A percentile compares a stretch with the other conserved stretches of the same genome.
phyloP scores from a whole-genome alignment of 805 yeast genomes.

The Saccharomycopsis sp. region DNA sequence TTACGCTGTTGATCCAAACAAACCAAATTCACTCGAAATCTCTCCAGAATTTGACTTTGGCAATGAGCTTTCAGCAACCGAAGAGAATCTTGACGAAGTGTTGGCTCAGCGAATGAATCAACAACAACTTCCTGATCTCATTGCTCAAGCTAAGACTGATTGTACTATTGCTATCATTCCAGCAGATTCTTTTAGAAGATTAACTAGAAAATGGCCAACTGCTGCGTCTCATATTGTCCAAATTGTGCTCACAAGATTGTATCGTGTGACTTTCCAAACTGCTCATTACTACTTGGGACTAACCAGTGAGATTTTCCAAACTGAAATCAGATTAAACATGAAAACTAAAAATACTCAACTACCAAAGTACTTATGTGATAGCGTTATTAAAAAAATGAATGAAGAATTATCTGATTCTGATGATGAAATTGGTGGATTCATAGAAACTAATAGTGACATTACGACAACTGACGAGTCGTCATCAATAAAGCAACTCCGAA shows the following conservation, averaged over 20 bases:
- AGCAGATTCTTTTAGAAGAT: slow-evolving; percentile 64
- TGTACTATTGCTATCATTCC: slow-evolving; percentile 94
- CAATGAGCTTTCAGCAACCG: neutral
- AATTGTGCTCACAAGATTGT: slow-evolving; percentile 78
- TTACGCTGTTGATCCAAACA: slow-evolving; percentile 1
- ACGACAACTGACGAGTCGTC: neutral
- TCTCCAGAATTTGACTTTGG: slow-evolving; percentile 10
- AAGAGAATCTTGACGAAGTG: slow-evolving; percentile 5
- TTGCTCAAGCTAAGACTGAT: slow-evolving; percentile 67
- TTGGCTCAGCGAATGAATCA: slow-evolving; percentile 6
- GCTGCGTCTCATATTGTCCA: slow-evolving; percentile 93
- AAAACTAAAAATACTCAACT: slow-evolving; percentile 36
- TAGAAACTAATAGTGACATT: no score
- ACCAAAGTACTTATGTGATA: slow-evolving; percentile 60
- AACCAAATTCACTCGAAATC: slow-evolving; percentile 5
- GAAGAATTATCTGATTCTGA: slow-evolving; percentile 11
- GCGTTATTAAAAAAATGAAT: slow-evolving; percentile 40
- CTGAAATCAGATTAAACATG: slow-evolving; percentile 62
- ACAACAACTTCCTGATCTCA: slow-evolving; percentile 33
- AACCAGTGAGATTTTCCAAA: slow-evolving; percentile 70
- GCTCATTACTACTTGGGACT: slow-evolving; percentile 82
- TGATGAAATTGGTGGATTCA: no score
- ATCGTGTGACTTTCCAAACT: slow-evolving; percentile 86
- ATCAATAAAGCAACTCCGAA: neutral
- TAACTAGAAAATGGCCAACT: slow-evolving; percentile 71